Base-by-base conservation (phyloP, 2,329 filamentous ascomycete species). In the Elsinoe ampelina region DNA sequence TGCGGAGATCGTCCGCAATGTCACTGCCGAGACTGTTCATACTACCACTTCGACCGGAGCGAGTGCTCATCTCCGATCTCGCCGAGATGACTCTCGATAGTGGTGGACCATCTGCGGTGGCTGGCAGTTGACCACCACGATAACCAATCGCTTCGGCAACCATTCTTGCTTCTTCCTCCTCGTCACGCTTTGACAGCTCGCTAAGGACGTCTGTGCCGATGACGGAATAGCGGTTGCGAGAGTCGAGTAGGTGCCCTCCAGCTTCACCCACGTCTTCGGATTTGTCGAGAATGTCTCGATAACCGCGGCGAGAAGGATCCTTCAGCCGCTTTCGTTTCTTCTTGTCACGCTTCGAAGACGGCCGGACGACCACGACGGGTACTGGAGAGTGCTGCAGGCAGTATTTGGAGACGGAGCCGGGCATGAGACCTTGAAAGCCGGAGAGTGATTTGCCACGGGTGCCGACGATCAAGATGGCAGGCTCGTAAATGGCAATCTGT, bases 351-450 rank as follows among this genome's bases (percentile, higher is more conserved):
- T 95, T 95, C 60, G 87, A 86, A 32, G 86, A 87, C 35, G 91
- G 90, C 3, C 91, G 82, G 8, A 95, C 91, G 32, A 96, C 91
- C 30, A 95, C 91, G 6, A 95, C 91, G 1, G 91, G 91, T 1
- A 96, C 88, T 0, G 91, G 90, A 1, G 88, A 95, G 69, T 95
- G 91, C 68, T 96, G 91, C 11, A 95, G 78, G 66, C 91, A 95
- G 72, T 95, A 96, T 68, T 95, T 95, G 22, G 89, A 95, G 43
- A 95, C 91, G 0, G 87, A 93, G 61, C 89, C 93, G 50, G 88
- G 89, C 41, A 95, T 80, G 30, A 95, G 76, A 48, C 89, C 88
- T 68, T 95, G 90, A 58, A 95, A 84, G 22, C 90, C 89, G 34
- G 89, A 89, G 1, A 95, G 77, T 36, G 86, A 92, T 56, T 89